Evolutionary conservation across 2,329 filamentous ascomycete genomes (phyloP), one percentile per base, ranked within the genome.

Genomic region (Colletotrichum ledebouriae): DNA sequence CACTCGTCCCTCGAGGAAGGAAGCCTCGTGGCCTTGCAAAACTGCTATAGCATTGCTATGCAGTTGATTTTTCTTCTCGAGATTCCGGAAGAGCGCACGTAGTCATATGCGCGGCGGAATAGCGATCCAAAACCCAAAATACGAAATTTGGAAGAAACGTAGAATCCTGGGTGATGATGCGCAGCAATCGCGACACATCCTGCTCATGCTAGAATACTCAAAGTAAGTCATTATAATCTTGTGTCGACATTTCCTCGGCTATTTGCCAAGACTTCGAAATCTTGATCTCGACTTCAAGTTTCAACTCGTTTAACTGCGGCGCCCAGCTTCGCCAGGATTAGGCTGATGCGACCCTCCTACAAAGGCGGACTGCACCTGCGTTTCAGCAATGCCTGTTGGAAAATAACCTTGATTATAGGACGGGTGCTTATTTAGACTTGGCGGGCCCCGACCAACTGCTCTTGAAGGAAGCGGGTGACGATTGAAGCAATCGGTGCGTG

Each of bases 351-450:
- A 49, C 47, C 20, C 17, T 59, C 46, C 37, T 34, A 47, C 42
- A 55, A 29, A 49, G 55, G 22, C 22, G 17, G 44, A 55, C 60
- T 49, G 29, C 53, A 68, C 22, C 53, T 49, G 34, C 20, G 61
- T 68, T 65, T 65, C 59, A 67, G 52, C 33, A 15, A 44, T 20
- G 57, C 12, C 39, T 37, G 7, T 25, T n/a, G 13, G 17, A 65
- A 59, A 59, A 55, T 59, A 59, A 59, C 65, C 60, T 65, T 65
- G 60, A 59, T 59, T 68, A 52, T 33, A 55, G 29, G 50, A 42
- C 15, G 20, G 46, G 59, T 63, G 59, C 59, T 67, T 63, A 41
- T 63, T 67, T 67, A 33, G 46, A 58, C 52, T 63, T 63, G 37
- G 37, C 46, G 33, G 56, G 37, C 44, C 50, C 37, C 37, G 29